Evolutionary conservation across 2,329 filamentous ascomycete genomes (phyloP).

Genomic region (Claviceps sp.): DNA sequence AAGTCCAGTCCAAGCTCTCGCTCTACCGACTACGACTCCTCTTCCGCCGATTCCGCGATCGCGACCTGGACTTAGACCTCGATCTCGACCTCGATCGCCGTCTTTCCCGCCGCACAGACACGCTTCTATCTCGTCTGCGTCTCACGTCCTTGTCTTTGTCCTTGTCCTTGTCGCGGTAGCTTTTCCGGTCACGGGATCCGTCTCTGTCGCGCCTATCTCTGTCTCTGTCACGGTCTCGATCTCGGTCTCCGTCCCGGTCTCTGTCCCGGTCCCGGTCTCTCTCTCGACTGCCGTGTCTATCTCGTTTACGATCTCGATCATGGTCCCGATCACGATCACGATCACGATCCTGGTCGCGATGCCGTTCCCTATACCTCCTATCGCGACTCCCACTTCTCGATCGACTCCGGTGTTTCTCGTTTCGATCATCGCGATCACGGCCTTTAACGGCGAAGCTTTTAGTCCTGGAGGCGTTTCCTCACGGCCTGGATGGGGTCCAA

Average conservation of each 20-base stretch:
- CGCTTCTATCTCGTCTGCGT: constrained; percentile 19
- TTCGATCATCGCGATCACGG: constrained; percentile 12
- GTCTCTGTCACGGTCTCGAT: background rate
- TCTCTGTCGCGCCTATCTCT: constrained; percentile 15
- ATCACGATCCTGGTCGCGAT: constrained; percentile 14
- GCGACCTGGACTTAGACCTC: background rate
- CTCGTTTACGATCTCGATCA: constrained; percentile 18
- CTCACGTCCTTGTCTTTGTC: constrained; percentile 13
- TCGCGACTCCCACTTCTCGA: constrained; percentile 19
- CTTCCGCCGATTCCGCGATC: constrained; percentile 13
- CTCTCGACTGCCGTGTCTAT: constrained; percentile 18
- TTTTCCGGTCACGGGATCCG: constrained; percentile 17
- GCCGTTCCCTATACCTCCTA: constrained; percentile 20
- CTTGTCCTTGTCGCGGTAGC: constrained; percentile 15
- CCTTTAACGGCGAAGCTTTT: background rate
- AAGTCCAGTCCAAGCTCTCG: background rate
- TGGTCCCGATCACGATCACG: constrained; percentile 15
- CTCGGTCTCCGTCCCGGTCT: constrained; percentile 23
- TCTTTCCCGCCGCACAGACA: constrained; percentile 21
- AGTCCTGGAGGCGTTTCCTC: background rate
- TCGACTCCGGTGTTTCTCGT: constrained; percentile 23
- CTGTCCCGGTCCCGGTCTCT: constrained; percentile 26
- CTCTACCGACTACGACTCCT: background rate
- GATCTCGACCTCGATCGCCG: constrained; percentile 16
- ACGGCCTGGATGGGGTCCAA: background rate